Evolutionary conservation across 257 asterid genomes (phyloP).

Genomic region (Voacanga thouarsii): DNA sequence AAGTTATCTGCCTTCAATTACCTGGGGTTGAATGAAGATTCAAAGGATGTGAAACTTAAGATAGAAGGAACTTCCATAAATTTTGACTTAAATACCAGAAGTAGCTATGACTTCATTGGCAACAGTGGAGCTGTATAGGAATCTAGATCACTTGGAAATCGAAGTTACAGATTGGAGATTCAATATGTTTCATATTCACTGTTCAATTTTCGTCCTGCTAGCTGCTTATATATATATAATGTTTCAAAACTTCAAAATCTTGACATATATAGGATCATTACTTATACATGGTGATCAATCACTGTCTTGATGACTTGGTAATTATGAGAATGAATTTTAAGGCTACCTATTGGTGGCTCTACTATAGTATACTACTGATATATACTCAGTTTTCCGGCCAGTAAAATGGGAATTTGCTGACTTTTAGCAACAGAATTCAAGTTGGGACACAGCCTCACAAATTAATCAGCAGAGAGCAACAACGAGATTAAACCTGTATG

Average conservation of each 20-base stretch:
- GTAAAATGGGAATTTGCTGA: background rate
- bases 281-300: background rate
- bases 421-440: background rate
- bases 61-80: constrained; percentile 51
- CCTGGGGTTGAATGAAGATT: constrained; percentile 29
- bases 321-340: background rate
- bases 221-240: background rate
- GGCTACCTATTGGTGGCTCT: background rate
- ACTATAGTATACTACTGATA: background rate
- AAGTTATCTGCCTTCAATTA: constrained; percentile 20
- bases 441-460: background rate
- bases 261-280: background rate
- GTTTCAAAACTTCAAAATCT: background rate
- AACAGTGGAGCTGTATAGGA: constrained; percentile 38
- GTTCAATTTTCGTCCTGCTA: background rate
- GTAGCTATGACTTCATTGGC: constrained; percentile 64
- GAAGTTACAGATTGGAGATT: background rate
- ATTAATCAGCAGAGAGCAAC: background rate
- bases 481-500: background rate
- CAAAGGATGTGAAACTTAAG: constrained; percentile 36
- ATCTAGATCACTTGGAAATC: constrained; percentile 23
- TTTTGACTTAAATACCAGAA: constrained; percentile 63
- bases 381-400: background rate
- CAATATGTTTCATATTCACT: background rate
- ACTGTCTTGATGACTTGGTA: too few species aligned